These are phyloP conservation scores for Mentha longifolia DNA, from an alignment of 257 asterid species.

Conservation along the genomic window DNA sequence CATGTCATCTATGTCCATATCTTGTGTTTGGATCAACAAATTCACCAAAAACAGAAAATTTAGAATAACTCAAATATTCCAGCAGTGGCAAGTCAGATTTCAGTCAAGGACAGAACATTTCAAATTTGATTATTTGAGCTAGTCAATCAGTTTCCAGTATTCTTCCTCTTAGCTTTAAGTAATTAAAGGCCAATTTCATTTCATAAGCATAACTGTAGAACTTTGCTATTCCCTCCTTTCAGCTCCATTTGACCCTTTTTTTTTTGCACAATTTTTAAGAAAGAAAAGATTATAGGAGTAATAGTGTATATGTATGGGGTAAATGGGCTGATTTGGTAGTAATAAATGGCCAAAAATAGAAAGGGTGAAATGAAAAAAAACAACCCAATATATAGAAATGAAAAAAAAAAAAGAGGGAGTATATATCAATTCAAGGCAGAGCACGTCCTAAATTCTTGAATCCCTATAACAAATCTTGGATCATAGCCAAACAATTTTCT, in stretches of 20 bases:
- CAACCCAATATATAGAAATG: no score
- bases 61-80: constrained; percentile 12
- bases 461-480: constrained; percentile 19
- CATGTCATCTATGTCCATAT: background rate
- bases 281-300: no score
- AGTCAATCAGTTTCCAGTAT: constrained; percentile 6
- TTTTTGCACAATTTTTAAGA: no score
- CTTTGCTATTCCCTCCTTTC: no score
- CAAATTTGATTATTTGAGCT: constrained; percentile 13
- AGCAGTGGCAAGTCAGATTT: constrained; percentile 7
- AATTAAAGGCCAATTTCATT: constrained; percentile 17
- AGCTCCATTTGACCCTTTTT: no score
- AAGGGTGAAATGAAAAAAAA: no score
- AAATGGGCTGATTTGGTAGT: no score
- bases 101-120: constrained; percentile 13
- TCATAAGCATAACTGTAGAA: constrained; percentile 7
- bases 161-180: constrained; percentile 19
- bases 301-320: no score
- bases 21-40: background rate
- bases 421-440: constrained; percentile 10
- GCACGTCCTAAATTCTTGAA: constrained; percentile 23
- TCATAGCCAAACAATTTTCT: constrained; percentile 26
- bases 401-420: no score
- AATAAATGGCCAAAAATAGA: no score
- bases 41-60: background rate